Evolutionary conservation across 495 filamentous ascomycete genomes (phyloP), one percentile per base, ranked within the genome.

Genomic region (Beverwykella pulmonaria): DNA sequence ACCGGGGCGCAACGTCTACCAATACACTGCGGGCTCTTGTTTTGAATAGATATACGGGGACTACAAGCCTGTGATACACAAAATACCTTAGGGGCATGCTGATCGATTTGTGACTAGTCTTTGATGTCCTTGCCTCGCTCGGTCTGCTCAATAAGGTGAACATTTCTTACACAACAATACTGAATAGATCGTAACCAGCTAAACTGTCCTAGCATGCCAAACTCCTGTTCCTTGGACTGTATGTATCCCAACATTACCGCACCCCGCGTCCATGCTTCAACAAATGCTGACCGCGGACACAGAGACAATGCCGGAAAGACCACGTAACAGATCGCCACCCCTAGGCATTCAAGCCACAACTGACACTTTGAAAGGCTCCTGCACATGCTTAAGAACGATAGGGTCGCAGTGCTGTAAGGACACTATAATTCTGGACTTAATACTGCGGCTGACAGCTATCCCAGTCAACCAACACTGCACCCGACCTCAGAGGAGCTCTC

Each of bases 281-380:
- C 39, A n/a, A 7, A n/a, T 15, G 39, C 39, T 44, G 15, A 44
- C 15, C 6, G 2, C 39, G 6, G 32, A 7, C 17, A 7, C 15
- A 44, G 39, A 14, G 94, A 98, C 79, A 97, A 97, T 84, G 94
- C 94, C 52, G 94, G 93, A 77, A 97, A 98, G 83, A 98, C 95
- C 20, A 98, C 94, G 39, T 44, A 44, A 44, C 17, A n/a, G 17
- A 44, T 34, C 39, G 17, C 17, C 17, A 44, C 39, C 39, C 39
- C 39, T 4, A 44, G 39, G 6, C 8, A 12, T 10, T 10, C 3
- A n/a, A 44, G 17, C 17, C 15, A 44, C 8, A 44, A 15, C 39
- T 32, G 53, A 56, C 27, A 34, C 27, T 30, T 22, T 6, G 53
- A 56, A 23, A 29, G 53, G 32, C 79, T 93, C 58, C 79, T 94